These are phyloP conservation scores for Stropharia rugosoannulata DNA, from an alignment of 768 basidiomycete species.

Conservation along the genomic window DNA sequence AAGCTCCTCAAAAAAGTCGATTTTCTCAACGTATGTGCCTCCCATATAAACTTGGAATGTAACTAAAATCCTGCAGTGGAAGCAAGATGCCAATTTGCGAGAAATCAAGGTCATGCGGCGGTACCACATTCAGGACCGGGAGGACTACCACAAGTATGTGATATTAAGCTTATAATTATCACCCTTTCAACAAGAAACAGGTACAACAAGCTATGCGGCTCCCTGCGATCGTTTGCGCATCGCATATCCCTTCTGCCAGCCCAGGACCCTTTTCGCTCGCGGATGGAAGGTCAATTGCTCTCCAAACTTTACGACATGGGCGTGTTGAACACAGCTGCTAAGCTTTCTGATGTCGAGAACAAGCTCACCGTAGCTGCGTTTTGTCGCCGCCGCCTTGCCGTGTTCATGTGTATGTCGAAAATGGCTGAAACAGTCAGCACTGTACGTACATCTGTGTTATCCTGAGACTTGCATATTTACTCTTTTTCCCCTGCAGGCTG, in stretches of 20 bases:
- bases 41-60: not conserved
- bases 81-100: constrained; percentile 86
- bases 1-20: constrained; percentile 96
- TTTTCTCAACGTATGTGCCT: constrained; percentile 76
- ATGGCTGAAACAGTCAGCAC: constrained; percentile 97
- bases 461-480: not conserved
- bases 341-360: constrained; percentile 93
- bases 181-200: constrained; percentile 28
- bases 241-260: constrained; percentile 84
- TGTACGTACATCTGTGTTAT: constrained; percentile 45
- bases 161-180: not conserved
- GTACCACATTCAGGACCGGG: constrained; percentile 93
- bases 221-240: constrained; percentile 82
- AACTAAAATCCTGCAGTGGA: constrained; percentile 66
- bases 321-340: constrained; percentile 80
- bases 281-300: constrained; percentile 84
- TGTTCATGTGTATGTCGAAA: constrained; percentile 87
- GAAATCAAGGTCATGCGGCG: constrained; percentile 94
- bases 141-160: constrained; percentile 88
- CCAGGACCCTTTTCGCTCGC: constrained; percentile 82
- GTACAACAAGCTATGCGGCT: constrained; percentile 95
- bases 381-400: constrained; percentile 88
- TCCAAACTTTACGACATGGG: constrained; percentile 98
- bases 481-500: constrained; percentile 59
- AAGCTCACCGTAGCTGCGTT: constrained; percentile 95